A percentile compares a stretch with the other conserved stretches of the same genome.
Evolutionary conservation across 192 early-diverging fungal genomes (phyloP).

Genomic region (Backusella liffmaniae): DNA sequence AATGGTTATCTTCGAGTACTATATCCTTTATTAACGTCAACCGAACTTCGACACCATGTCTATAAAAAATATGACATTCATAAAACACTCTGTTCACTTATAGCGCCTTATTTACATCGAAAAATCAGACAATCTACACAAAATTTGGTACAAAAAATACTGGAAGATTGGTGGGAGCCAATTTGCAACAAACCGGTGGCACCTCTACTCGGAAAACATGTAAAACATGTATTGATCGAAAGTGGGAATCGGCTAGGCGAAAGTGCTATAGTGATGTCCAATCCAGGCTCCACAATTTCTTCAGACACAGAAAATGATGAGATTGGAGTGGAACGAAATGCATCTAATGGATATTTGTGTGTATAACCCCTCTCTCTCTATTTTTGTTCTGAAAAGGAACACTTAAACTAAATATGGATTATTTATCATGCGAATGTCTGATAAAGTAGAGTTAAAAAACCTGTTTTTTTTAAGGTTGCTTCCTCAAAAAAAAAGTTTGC

Average conservation of each 20-base stretch:
- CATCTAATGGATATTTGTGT: not conserved
- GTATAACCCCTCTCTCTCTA: not conserved
- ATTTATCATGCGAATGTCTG: not conserved
- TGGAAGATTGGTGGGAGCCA: slow-evolving; percentile 46
- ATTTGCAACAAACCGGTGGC: slow-evolving; percentile 24
- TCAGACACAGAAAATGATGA: slow-evolving; percentile 8
- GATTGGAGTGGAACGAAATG: not conserved
- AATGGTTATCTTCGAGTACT: slow-evolving; percentile 68
- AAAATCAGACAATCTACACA: slow-evolving; percentile 41
- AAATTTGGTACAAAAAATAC: slow-evolving; percentile 41
- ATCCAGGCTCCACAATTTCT: not conserved
- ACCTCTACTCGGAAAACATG: slow-evolving; percentile 22
- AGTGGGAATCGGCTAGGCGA: not conserved
- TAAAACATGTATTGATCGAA: slow-evolving; percentile 16
- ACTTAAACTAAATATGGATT: not conserved
- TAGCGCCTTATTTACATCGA: slow-evolving; percentile 31
- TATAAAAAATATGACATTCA: slow-evolving; percentile 55
- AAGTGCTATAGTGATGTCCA: not conserved
- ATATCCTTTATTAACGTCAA: slow-evolving; percentile 62
- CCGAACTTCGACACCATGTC: slow-evolving; percentile 33
- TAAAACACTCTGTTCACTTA: slow-evolving; percentile 39
- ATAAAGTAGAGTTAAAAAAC: not conserved
- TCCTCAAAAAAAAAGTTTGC: not conserved
- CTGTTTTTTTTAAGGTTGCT: not conserved
- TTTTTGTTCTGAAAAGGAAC: not conserved